These are phyloP conservation scores for Fraxinus greggii DNA, from an alignment of 305 asterid genomes.

Conservation along the genomic window DNA sequence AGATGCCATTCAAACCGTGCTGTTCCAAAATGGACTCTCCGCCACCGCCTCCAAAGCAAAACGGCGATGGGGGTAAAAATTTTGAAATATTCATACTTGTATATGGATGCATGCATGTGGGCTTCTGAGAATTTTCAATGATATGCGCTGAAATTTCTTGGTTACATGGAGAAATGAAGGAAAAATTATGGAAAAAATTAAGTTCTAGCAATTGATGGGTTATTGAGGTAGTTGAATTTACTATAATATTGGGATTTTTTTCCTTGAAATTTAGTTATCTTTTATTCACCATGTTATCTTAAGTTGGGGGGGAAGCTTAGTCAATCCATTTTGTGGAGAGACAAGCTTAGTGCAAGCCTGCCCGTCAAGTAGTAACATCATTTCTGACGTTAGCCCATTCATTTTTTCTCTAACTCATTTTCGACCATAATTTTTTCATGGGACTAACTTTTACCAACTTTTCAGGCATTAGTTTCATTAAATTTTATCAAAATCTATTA, in stretches of 20 bases:
- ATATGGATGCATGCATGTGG: conserved; percentile 13
- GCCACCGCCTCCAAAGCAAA: conserved; percentile 44
- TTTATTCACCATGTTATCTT: neutral
- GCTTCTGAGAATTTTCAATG: neutral
- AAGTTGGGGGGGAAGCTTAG: no score
- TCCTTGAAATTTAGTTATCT: neutral
- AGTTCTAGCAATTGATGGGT: neutral
- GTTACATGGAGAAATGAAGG: neutral
- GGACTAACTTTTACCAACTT: no score
- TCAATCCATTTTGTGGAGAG: no score
- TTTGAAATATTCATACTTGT: neutral
- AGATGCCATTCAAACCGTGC: conserved; percentile 40
- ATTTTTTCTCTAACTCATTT: no score
- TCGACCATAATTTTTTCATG: no score
- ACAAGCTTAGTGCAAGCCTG: no score
- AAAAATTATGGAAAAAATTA: neutral
- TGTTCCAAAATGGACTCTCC: conserved; percentile 37
- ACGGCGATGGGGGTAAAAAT: conserved; percentile 42
- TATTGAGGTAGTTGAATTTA: neutral
- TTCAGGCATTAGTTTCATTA: no score
- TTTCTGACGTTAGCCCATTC: neutral
- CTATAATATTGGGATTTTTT: neutral
- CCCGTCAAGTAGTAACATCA: neutral
- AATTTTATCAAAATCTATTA: no score
- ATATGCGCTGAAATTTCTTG: neutral